Conservation (phyloP, 108 stramenopile genomes). For the Skeletonema marinoi region DNA sequence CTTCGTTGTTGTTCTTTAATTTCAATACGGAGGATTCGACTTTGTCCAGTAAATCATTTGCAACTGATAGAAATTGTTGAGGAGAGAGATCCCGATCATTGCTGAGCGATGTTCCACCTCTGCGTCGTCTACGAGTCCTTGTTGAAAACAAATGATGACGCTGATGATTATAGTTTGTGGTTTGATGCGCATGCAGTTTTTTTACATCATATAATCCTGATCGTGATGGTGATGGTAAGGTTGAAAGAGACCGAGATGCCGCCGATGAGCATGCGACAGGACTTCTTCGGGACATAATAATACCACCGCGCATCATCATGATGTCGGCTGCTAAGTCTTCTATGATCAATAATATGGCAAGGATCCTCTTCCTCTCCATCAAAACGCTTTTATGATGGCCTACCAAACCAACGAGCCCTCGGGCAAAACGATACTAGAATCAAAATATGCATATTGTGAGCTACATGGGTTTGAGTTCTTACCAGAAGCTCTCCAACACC, state of each 20-base stretch:
- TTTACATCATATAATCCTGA: background rate
- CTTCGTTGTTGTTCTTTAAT: conserved; percentile 64
- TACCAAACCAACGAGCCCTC: background rate
- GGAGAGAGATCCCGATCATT: background rate
- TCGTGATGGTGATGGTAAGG: background rate
- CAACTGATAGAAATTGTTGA: conserved; percentile 46
- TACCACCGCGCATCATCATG: background rate
- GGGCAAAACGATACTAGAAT: background rate
- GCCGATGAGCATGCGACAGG: background rate
- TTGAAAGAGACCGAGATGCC: background rate
- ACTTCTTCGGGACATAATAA: background rate
- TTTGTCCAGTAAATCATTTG: conserved; percentile 59
- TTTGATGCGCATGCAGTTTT: background rate
- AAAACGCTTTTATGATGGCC: too few relatives aligned
- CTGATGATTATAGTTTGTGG: background rate
- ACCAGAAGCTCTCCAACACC: background rate
- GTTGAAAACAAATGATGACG: conserved; percentile 8
- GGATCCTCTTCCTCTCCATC: too few relatives aligned
- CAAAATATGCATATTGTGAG: too few relatives aligned
- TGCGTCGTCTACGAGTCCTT: background rate
- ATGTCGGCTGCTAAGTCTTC: too few relatives aligned
- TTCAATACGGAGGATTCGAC: conserved; percentile 60
- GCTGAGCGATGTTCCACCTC: background rate
- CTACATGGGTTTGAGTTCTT: too few relatives aligned
- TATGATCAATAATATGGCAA: too few relatives aligned